Percentiles rank a stretch among this genome's conserved stretches.
These are phyloP conservation scores for Trametes polyzona DNA, from an alignment of 1,284 basidiomycete species.

Conservation along the genomic window DNA sequence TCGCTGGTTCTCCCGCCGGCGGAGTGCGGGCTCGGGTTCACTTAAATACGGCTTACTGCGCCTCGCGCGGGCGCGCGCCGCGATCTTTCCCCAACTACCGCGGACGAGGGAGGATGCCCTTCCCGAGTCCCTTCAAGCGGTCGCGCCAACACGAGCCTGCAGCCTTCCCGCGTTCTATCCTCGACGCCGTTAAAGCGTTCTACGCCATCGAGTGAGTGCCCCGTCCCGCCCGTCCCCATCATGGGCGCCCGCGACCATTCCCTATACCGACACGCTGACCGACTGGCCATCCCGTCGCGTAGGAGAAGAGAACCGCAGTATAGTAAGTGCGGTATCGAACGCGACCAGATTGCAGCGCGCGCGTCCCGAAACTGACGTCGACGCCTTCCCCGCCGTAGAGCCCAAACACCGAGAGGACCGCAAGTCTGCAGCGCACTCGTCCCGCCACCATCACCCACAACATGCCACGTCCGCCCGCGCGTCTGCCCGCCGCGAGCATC, in stretches of 20 bases:
- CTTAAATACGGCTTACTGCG: slow-evolving; percentile 25
- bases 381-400: slow-evolving; percentile 17
- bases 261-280: slow-evolving; percentile 7
- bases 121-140: slow-evolving; percentile 24
- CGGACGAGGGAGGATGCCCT: slow-evolving; percentile 24
- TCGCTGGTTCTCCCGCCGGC: slow-evolving; percentile 18
- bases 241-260: background rate
- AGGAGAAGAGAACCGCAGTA: slow-evolving; percentile 28
- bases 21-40: slow-evolving; percentile 10
- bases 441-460: slow-evolving; percentile 8
- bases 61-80: slow-evolving; percentile 22
- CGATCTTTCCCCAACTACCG: slow-evolving; percentile 17
- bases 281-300: slow-evolving; percentile 6
- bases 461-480: slow-evolving; percentile 14
- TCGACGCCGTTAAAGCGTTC: slow-evolving; percentile 27
- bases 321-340: slow-evolving; percentile 14
- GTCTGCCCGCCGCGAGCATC: slow-evolving; percentile 38
- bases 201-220: slow-evolving; percentile 25
- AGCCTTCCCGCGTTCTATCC: slow-evolving; percentile 26
- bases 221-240: background rate
- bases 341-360: background rate
- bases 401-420: slow-evolving; percentile 24
- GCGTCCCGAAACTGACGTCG: slow-evolving; percentile 1
- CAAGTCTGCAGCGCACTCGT: slow-evolving; percentile 14
- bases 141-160: slow-evolving; percentile 26